phyloP scores from a whole-genome alignment of 1,284 basidiomycete genomes.

The Heliocybe sulcata region DNA sequence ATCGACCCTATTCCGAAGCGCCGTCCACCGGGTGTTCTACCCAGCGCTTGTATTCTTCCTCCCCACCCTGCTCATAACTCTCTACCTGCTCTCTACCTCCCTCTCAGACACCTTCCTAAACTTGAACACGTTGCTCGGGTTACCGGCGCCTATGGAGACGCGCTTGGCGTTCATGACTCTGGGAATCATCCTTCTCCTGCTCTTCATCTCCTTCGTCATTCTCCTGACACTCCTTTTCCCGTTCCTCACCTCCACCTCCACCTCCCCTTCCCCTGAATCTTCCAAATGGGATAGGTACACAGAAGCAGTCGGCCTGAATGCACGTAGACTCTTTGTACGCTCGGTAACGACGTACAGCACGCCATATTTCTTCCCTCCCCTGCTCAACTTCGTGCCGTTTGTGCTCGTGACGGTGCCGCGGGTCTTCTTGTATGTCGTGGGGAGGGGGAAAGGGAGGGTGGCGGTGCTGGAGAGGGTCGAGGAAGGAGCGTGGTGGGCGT shows the following conservation, averaged over 20 bases:
- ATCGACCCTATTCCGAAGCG: constrained; percentile 30
- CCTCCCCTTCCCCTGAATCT: constrained; percentile 7
- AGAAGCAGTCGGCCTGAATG: constrained; percentile 28
- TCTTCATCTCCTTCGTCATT: constrained; percentile 24
- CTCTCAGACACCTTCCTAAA: constrained; percentile 26
- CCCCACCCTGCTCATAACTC: constrained; percentile 33
- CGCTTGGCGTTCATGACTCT: constrained; percentile 33
- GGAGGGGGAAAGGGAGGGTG: neutral
- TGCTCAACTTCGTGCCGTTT: constrained; percentile 38
- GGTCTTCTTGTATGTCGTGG: neutral
- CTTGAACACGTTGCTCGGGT: constrained; percentile 11
- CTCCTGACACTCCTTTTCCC: constrained; percentile 23
- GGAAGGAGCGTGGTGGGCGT: neutral
- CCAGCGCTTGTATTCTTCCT: constrained; percentile 39
- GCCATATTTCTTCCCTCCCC: constrained; percentile 36
- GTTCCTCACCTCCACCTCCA: constrained; percentile 9
- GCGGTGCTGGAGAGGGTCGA: neutral
- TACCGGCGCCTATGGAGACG: constrained; percentile 33
- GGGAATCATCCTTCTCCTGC: constrained; percentile 25
- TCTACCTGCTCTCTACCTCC: constrained; percentile 36
- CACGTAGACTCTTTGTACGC: constrained; percentile 34
- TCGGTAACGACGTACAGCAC: constrained; percentile 27
- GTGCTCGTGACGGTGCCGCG: constrained; percentile 17
- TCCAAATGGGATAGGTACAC: constrained; percentile 43
- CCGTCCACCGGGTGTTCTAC: constrained; percentile 27